Evolutionary conservation across 495 filamentous ascomycete genomes (phyloP).

Genomic region (Jackrogersella minutella): DNA sequence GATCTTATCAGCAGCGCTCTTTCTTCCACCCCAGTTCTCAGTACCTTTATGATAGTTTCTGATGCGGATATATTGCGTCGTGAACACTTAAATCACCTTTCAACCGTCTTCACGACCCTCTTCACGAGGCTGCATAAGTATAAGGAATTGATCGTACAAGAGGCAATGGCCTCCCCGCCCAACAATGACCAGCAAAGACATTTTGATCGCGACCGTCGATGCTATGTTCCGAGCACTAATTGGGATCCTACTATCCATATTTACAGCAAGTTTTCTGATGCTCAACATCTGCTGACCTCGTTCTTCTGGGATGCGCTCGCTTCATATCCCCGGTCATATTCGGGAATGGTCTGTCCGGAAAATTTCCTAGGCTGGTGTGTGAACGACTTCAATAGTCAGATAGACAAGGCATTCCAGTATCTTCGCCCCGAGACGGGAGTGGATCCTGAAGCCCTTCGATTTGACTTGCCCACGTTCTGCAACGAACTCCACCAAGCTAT

Average conservation of each 20-base stretch:
- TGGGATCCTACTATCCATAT: slow-evolving; percentile 18
- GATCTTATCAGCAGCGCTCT: neutral
- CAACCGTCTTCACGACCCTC: slow-evolving; percentile 61
- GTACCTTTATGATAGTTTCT: neutral
- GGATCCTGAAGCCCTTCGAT: neutral
- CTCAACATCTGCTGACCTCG: slow-evolving; percentile 44
- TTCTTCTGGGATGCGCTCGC: slow-evolving; percentile 45
- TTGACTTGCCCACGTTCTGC: slow-evolving; percentile 15
- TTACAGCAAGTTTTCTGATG: slow-evolving; percentile 30
- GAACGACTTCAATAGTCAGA: neutral
- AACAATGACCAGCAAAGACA: neutral
- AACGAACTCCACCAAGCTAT: slow-evolving; percentile 6
- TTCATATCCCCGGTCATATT: neutral
- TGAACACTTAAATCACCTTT: neutral
- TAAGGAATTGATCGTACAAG: slow-evolving; percentile 15
- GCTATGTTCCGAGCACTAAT: slow-evolving; percentile 38
- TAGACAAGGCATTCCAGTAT: neutral
- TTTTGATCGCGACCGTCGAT: slow-evolving; percentile 35
- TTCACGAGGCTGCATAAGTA: slow-evolving; percentile 28
- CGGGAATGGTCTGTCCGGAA: neutral
- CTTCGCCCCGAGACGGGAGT: neutral
- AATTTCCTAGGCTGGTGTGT: neutral
- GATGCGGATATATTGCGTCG: neutral
- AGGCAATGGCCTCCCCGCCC: slow-evolving; percentile 8
- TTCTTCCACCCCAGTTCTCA: neutral